Base-by-base conservation (phyloP, 306 rosid species). In the Cicer arietinum region DNA sequence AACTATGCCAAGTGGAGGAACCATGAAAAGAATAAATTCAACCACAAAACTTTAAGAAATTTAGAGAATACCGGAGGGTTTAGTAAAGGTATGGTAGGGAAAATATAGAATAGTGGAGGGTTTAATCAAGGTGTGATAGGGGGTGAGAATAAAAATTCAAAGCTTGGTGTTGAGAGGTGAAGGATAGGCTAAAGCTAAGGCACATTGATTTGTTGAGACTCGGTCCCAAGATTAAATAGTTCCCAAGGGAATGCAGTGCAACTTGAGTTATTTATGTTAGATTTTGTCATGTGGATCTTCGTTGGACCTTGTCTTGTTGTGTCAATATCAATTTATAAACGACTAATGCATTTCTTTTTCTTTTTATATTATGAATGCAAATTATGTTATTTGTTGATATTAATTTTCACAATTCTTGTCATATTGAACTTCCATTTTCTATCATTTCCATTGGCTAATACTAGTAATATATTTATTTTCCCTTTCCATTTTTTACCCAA, bases 401-500 rank as follows among this genome's bases (percentile, higher is more conserved):
- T 35, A 51, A 16, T 42, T 81, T 74, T 12, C 43, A 71, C 17
- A 43, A 56, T 51, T 46, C 51, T 64, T 58, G 56, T 81, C 51
- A 1, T 47, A 65, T n/a, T 71, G 44, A 51, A 62, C 47, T 62
- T 72, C 25, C 7, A 22, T 67, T 73, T 17, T 37, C 35, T 63
- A 39, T 78, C 67, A 57, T 77, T 73, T n/a, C 63, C 51, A 22
- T 50, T 80, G 64, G 71, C 81, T 83, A 37, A 58, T 76, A 30
- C 67, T 60, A 60, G 2, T 60, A 17, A 1, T 35, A 39, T 62
- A 11, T 76, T 63, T 61, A 17, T 71, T 41, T 81, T 69, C 77
- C 61, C 61, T 56, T 57, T 75, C 62, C 30, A n/a, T 42, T 72
- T 80, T 22, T 78, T 76, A 40, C 80, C 54, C 44, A 71, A 93